Evolutionary conservation across 192 early-diverging fungal genomes (phyloP), one percentile per base, ranked within the genome.

Genomic region (Rhizoclosmatium globosum): DNA sequence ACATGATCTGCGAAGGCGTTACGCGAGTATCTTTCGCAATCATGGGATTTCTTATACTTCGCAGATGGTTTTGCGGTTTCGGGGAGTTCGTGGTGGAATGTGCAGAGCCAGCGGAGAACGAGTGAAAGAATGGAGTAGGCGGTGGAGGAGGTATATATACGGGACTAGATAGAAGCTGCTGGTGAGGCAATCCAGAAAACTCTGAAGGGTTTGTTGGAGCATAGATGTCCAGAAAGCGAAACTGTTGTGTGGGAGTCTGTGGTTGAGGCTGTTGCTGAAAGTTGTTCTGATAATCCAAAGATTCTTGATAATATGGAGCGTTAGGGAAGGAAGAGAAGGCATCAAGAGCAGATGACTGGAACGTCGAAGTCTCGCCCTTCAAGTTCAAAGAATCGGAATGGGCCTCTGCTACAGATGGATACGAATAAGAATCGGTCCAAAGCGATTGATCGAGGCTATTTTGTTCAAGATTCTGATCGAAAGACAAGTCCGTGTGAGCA

Each of bases 41-140:
- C 60, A 62, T 62, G 9, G 60, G 60, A 39, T 62, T 62, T 23
- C 23, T 19, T 6, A 62, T 39, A 39, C 60, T 62, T 62, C 60
- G 60, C 0, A 62, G 19, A 19, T 7, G 9, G 38, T 62, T 62
- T 39, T 7, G 60, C 50, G 50, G 50, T 53, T 53, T 53, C 50
- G 9, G 50, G 50, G 17, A 13, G 50, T 7, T 7, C 1, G 50
- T 53, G 6, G 50, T 17, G 6, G 50, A 53, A 13, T 53, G 50
- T 17, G 50, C 1, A 13, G 50, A 53, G 9, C 9, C 50, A 13
- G 50, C 31, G 31, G 31, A 31, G 31, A 53, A 13, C 9, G 6
- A 17, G 6, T 53, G 50, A 17, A 53, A 53, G 9, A 13, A 17
- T 17, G 50, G 50, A 17, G 50, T 53, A 17, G 50, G 17, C 50